These are phyloP conservation scores for Myriangium duriaei DNA, from an alignment of 2,329 filamentous ascomycete species.

Conservation along the genomic window DNA sequence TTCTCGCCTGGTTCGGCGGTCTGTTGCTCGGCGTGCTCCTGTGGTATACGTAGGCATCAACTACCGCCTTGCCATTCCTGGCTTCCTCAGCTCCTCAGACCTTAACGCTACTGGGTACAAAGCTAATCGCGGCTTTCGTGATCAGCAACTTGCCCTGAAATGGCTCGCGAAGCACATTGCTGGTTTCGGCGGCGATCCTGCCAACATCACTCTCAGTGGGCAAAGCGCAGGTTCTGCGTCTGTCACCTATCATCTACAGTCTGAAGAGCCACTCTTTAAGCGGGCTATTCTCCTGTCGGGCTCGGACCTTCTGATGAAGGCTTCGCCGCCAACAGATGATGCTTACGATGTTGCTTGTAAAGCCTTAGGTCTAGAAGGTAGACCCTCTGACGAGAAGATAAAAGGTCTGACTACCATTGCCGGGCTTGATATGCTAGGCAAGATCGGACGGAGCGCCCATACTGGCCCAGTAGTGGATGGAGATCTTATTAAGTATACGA, in stretches of 20 bases:
- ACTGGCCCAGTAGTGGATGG: conserved; percentile 31
- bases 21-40: conserved; percentile 31
- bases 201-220: conserved; percentile 30
- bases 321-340: conserved; percentile 23
- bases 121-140: conserved; percentile 17
- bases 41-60: conserved; percentile 31
- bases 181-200: conserved; percentile 27
- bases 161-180: conserved; percentile 27
- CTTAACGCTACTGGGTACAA: conserved; percentile 16
- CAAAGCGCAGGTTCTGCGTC: conserved; percentile 35
- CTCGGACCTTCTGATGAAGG: conserved; percentile 25
- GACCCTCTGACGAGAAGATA: conserved; percentile 29
- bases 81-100: conserved; percentile 25
- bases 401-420: conserved; percentile 21
- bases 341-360: conserved; percentile 32
- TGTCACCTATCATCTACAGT: conserved; percentile 20
- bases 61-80: conserved; percentile 35
- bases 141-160: conserved; percentile 24
- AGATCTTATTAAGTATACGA: conserved; percentile 24
- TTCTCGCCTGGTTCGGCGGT: conserved; percentile 32
- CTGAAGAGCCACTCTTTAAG: conserved; percentile 28
- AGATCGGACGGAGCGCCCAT: conserved; percentile 16
- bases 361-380: conserved; percentile 28
- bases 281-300: conserved; percentile 32
- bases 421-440: conserved; percentile 4